A percentile compares a stretch with the other conserved stretches of the same genome.
Conservation (phyloP, 2,329 filamentous ascomycete species). For the Cytospora piceicola region DNA sequence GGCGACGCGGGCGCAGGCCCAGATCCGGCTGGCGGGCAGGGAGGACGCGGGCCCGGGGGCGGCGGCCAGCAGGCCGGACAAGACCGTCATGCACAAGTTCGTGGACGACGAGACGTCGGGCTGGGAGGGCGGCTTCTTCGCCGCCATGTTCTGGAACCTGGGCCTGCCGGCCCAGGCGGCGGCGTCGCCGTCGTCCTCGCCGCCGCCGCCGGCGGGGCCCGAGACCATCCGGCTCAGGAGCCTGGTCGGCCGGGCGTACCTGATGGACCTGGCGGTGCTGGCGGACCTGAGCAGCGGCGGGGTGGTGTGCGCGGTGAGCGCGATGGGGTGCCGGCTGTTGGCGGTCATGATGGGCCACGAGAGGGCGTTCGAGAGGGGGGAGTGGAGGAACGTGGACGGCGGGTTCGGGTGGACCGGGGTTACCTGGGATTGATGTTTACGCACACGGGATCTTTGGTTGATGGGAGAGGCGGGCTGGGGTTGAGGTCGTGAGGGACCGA, state of each 20-base stretch:
- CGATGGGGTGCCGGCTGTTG: slow-evolving; percentile 72
- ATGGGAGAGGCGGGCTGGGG: background rate
- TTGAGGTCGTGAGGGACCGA: background rate
- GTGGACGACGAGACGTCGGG: slow-evolving; percentile 78
- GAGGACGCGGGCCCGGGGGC: slow-evolving; percentile 43
- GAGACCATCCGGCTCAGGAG: slow-evolving; percentile 70
- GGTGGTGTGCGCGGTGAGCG: slow-evolving; percentile 77
- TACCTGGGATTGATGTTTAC: slow-evolving; percentile 6
- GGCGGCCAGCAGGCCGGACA: slow-evolving; percentile 47
- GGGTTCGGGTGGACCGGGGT: slow-evolving; percentile 64
- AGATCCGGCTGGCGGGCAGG: slow-evolving; percentile 75
- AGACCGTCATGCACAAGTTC: slow-evolving; percentile 63
- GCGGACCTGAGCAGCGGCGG: slow-evolving; percentile 62
- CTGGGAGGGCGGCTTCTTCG: slow-evolving; percentile 89
- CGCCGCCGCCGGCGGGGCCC: slow-evolving; percentile 43
- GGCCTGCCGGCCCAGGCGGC: slow-evolving; percentile 52
- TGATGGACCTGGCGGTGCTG: slow-evolving; percentile 79
- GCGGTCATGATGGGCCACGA: slow-evolving; percentile 91
- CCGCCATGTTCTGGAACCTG: slow-evolving; percentile 78
- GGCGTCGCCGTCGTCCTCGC: slow-evolving; percentile 37
- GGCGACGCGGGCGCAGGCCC: slow-evolving; percentile 66
- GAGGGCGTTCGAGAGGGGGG: slow-evolving; percentile 58
- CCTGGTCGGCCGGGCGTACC: slow-evolving; percentile 77
- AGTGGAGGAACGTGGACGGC: slow-evolving; percentile 82
- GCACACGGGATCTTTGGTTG: too few relatives aligned